Evolutionary conservation across 495 filamentous ascomycete genomes (phyloP).

Genomic region (Neurospora sp.): DNA sequence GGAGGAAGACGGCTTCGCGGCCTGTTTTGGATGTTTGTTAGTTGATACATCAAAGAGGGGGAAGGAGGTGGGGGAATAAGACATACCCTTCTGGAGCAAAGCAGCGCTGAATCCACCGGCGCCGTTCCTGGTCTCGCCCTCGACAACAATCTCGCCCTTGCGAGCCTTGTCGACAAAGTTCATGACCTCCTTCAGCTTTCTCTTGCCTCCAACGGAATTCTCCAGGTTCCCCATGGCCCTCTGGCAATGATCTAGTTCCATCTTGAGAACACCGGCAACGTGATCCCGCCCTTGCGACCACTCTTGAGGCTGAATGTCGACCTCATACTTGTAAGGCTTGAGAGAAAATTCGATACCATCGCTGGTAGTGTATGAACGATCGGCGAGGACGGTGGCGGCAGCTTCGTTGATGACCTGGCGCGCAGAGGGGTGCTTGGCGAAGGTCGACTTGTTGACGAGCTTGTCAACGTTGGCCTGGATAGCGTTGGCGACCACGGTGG

Average conservation of each 20-base stretch:
- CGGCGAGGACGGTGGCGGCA: constrained; percentile 76
- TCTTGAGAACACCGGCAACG: constrained; percentile 63
- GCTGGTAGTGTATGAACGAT: constrained; percentile 89
- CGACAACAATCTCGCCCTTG: constrained; percentile 72
- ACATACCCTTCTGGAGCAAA: constrained; percentile 66
- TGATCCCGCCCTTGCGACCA: constrained; percentile 80
- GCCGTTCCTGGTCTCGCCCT: constrained; percentile 71
- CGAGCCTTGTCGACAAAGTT: constrained; percentile 79
- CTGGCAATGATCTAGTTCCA: constrained; percentile 76
- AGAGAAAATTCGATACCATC: constrained; percentile 99
- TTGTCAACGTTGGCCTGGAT: constrained; percentile 79
- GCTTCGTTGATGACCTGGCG: constrained; percentile 85
- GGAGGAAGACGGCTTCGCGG: constrained; percentile 85
- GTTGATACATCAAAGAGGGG: not conserved
- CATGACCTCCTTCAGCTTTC: constrained; percentile 84
- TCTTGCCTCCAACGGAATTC: constrained; percentile 59
- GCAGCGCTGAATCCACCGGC: constrained; percentile 86
- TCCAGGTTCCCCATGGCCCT: constrained; percentile 66
- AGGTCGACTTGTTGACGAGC: constrained; percentile 68
- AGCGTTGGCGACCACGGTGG: constrained; percentile 75
- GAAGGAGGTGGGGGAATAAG: not conserved
- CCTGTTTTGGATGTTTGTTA: constrained; percentile 40
- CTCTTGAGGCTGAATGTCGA: constrained; percentile 83
- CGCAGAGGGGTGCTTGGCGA: constrained; percentile 82
- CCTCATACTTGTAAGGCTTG: constrained; percentile 97